Percentiles rank a stretch among this genome's conserved stretches.
Evolutionary conservation across 1,284 basidiomycete species (phyloP).

Genomic region (Moesziomyces aphidis): DNA sequence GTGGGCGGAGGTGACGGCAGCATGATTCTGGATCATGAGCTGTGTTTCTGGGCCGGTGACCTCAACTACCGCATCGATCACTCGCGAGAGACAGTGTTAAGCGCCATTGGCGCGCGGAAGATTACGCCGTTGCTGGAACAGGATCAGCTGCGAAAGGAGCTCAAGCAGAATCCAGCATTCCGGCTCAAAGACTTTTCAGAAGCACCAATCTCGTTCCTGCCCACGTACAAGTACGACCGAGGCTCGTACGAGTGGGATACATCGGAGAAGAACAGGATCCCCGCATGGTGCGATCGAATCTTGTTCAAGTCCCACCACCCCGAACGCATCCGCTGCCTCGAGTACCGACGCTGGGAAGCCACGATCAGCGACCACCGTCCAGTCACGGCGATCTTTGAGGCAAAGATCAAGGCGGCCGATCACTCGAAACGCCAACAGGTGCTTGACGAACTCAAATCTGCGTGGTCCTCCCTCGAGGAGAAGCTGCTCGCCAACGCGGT

Average conservation of each 20-base stretch:
- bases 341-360: constrained; percentile 65
- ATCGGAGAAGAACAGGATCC: constrained; percentile 86
- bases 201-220: constrained; percentile 72
- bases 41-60: constrained; percentile 82
- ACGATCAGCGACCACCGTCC: constrained; percentile 68
- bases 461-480: constrained; percentile 21
- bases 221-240: constrained; percentile 93
- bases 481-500: constrained; percentile 14
- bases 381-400: constrained; percentile 55
- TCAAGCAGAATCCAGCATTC: constrained; percentile 85
- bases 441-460: constrained; percentile 18
- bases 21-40: constrained; percentile 94
- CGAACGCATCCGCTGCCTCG: constrained; percentile 71
- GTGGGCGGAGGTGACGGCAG: constrained; percentile 91
- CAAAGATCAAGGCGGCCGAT: constrained; percentile 39
- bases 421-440: constrained; percentile 11
- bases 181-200: constrained; percentile 85
- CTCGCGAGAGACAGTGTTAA: constrained; percentile 81
- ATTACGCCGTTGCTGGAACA: constrained; percentile 76
- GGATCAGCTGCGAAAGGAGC: constrained; percentile 91
- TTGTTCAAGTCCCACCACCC: constrained; percentile 78
- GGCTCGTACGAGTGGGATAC: constrained; percentile 81
- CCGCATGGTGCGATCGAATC: constrained; percentile 96
- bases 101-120: constrained; percentile 77
- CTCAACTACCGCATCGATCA: constrained; percentile 85